Base-by-base conservation (phyloP, 192 early-diverging fungal genomes). In the Allomyces javanicus region DNA sequence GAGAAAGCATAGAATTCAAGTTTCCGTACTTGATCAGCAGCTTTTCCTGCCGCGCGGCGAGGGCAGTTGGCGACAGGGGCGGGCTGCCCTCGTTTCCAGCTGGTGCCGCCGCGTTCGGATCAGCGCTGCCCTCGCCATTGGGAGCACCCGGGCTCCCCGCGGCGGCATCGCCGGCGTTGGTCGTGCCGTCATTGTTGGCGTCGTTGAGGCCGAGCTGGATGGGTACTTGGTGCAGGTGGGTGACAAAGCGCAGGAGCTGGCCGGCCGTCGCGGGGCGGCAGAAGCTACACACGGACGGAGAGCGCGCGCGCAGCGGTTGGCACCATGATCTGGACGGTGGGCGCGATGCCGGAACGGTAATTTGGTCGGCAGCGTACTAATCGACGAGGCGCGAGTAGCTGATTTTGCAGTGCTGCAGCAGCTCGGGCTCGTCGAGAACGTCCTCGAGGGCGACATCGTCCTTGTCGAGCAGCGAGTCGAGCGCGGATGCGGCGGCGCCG, bases 331-430 rank as follows among this genome's bases (percentile, higher is more conserved):
- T 40, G 33, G 33, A 40, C 2, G 7, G 7, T 9, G 33, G 7
- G 7, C 5, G 9, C 33, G 33, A 9, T 40, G 4, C 33, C 4
- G 33, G 33, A 3, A 7, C 3, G 7, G 33, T 9, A 40, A 58
- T 58, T 58, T 10, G 50, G 0, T 58, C 50, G 63, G 76, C 70
- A 67, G 64, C 65, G 68, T 83, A 89, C 82, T 79, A 93, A 73
- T 92, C 85, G 64, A 99, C 78, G 22, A 99, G 82, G 75, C 89
- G 92, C 50, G 87, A 78, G 76, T 93, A 95, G 63, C 94, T 89
- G 50, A 85, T 82, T 73, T 95, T 94, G 72, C 89, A 85, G 83
- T 99, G 93, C 76, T 96, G 93, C 64, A 96, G 76, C 65, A 99
- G 78, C 76, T 92, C 93, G 68, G 90, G 85, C 67, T 96, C 92